A percentile compares a stretch with the other conserved stretches of the same genome.
Evolutionary conservation across 2,329 filamentous ascomycete species (phyloP).

Genomic region (Gnomoniopsis sp.): DNA sequence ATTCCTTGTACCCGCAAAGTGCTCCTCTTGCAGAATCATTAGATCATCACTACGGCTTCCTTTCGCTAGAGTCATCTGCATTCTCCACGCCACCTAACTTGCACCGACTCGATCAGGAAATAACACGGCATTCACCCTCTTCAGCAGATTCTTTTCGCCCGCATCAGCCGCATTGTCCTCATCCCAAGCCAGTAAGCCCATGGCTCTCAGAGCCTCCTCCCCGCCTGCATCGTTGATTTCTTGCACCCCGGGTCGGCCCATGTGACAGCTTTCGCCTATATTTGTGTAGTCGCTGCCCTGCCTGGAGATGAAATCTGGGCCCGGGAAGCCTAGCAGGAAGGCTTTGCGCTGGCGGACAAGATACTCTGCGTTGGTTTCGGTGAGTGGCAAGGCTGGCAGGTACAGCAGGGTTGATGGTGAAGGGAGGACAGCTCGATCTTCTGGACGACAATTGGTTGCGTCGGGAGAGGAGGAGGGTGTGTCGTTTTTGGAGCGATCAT

Average conservation of each 20-base stretch:
- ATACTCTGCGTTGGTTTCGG: conserved; percentile 40
- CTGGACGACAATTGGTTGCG: background rate
- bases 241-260: conserved; percentile 32
- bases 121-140: conserved; percentile 37
- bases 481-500: conserved; percentile 23
- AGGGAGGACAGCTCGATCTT: background rate
- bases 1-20: too few relatives aligned
- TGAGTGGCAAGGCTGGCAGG: conserved; percentile 38
- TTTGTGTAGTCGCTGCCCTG: conserved; percentile 19
- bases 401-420: conserved; percentile 30
- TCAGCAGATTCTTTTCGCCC: conserved; percentile 31
- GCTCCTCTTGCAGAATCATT: too few relatives aligned
- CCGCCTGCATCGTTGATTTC: conserved; percentile 38
- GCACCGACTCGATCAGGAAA: conserved; percentile 35
- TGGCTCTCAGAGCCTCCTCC: conserved; percentile 36
- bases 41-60: background rate
- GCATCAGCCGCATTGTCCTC: conserved; percentile 32
- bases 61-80: background rate
- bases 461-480: conserved; percentile 15
- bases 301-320: conserved; percentile 33
- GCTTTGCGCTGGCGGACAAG: conserved; percentile 39
- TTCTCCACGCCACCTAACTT: conserved; percentile 12
- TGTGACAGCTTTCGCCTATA: conserved; percentile 31
- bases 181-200: conserved; percentile 40
- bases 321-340: conserved; percentile 38